Evolutionary conservation across 768 basidiomycete genomes (phyloP).

Genomic region (Hygrocybe punicea): DNA sequence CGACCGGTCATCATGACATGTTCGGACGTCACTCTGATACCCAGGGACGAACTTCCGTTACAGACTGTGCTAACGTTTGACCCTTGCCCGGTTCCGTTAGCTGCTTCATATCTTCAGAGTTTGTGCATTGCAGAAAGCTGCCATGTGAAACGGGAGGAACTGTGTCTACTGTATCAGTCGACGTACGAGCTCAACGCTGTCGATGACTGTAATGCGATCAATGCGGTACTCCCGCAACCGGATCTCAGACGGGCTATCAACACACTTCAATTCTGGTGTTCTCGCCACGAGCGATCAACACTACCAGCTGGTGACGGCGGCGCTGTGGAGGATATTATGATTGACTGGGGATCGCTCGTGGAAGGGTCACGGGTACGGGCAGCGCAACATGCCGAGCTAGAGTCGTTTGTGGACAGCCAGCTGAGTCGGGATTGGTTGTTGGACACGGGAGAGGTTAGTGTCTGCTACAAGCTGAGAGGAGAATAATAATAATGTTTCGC

Average conservation of each 20-base stretch:
- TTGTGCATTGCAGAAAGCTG: slow-evolving; percentile 58
- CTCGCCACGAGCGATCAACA: slow-evolving; percentile 6
- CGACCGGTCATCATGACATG: slow-evolving; percentile 94
- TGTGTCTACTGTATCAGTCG: slow-evolving; percentile 47
- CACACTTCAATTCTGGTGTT: slow-evolving; percentile 55
- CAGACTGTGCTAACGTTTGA: slow-evolving; percentile 68
- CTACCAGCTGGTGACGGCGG: background rate
- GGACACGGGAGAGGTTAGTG: slow-evolving; percentile 42
- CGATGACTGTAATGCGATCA: slow-evolving; percentile 33
- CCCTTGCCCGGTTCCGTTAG: slow-evolving; percentile 52
- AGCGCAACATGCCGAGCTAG: slow-evolving; percentile 36
- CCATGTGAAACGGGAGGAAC: slow-evolving; percentile 38
- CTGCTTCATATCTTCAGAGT: slow-evolving; percentile 65
- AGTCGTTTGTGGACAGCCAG: slow-evolving; percentile 56
- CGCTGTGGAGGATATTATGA: slow-evolving; percentile 10
- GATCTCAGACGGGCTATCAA: slow-evolving; percentile 70
- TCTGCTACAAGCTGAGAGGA: background rate
- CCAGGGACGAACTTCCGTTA: slow-evolving; percentile 68
- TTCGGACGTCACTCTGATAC: slow-evolving; percentile 71
- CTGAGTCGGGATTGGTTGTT: slow-evolving; percentile 41
- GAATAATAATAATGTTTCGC: background rate
- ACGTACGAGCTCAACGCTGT: slow-evolving; percentile 27
- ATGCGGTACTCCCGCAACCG: slow-evolving; percentile 26
- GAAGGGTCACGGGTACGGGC: too few relatives aligned
- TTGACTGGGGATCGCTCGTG: slow-evolving; percentile 15